These are phyloP conservation scores for Albophoma yamanashiensis DNA, from an alignment of 2,329 filamentous ascomycete species.

Conservation along the genomic window DNA sequence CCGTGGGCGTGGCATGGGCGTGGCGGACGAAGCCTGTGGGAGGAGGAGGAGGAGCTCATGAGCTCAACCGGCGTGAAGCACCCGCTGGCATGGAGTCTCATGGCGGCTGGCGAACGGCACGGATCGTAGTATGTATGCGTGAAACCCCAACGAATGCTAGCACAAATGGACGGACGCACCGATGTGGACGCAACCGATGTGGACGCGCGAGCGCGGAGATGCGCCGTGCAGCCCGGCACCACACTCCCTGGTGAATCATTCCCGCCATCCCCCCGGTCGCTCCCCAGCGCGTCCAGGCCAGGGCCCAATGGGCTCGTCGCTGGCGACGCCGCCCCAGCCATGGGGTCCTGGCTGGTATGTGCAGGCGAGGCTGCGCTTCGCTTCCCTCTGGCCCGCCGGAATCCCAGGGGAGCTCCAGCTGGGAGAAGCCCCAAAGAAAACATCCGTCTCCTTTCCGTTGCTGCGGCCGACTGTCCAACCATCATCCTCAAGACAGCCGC, in stretches of 20 bases:
- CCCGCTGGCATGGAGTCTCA: neutral
- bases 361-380: neutral
- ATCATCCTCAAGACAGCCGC: neutral
- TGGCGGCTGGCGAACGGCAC: neutral
- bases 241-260: neutral
- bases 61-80: neutral
- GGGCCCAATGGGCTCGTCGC: neutral
- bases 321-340: neutral
- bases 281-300: neutral
- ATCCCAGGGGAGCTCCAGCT: neutral
- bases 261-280: neutral
- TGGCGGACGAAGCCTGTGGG: no score
- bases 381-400: neutral
- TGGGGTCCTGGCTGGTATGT: neutral
- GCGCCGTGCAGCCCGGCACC: neutral
- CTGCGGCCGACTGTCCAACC: neutral
- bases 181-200: no score
- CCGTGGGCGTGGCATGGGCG: no score
- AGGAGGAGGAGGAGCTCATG: no score
- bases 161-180: neutral
- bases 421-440: conserved; percentile 4
- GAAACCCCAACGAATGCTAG: neutral
- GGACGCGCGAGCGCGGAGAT: neutral
- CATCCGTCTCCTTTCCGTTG: conserved; percentile 4
- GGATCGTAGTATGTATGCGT: neutral